A percentile compares a stretch with the other conserved stretches of the same genome.
Evolutionary conservation across 2,329 filamentous ascomycete species (phyloP).

Genomic region (Fusarium abutilonis): DNA sequence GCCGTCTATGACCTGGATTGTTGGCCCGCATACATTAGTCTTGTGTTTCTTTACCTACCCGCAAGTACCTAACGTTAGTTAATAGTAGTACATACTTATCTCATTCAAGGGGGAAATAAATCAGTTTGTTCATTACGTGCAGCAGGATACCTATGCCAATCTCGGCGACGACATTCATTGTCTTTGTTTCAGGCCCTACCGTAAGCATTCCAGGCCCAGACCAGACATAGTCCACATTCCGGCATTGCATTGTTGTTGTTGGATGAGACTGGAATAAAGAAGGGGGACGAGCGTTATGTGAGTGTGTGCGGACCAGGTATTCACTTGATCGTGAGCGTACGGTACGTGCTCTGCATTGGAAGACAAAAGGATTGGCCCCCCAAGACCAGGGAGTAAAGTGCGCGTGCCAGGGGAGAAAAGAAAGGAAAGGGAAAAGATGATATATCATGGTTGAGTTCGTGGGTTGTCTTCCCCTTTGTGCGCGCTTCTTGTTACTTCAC

Average conservation of each 20-base stretch:
- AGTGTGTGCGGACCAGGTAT: conserved; percentile 35
- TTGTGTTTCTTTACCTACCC: conserved; percentile 5
- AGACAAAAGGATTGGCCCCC: conserved; percentile 19
- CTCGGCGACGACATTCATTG: conserved; percentile 47
- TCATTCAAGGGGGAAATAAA: conserved; percentile 7
- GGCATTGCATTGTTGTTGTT: conserved; percentile 50
- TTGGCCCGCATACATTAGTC: conserved; percentile 12
- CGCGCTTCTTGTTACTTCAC: conserved; percentile 8
- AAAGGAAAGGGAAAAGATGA: conserved; percentile 19
- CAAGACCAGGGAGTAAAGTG: conserved; percentile 18
- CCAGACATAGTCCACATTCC: conserved; percentile 36
- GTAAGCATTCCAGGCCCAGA: conserved; percentile 48
- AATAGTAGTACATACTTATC: background rate
- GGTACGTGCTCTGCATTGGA: conserved; percentile 12
- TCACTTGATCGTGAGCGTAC: conserved; percentile 21
- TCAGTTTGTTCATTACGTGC: conserved; percentile 43
- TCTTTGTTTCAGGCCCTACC: conserved; percentile 51
- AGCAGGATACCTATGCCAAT: conserved; percentile 31
- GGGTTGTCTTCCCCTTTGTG: conserved; percentile 29
- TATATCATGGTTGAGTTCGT: conserved; percentile 40
- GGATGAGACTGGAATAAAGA: conserved; percentile 46
- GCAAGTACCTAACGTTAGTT: background rate
- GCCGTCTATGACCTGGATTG: conserved; percentile 20
- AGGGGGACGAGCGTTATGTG: conserved; percentile 9
- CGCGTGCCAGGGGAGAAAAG: conserved; percentile 11